A percentile compares a stretch with the other conserved stretches of the same genome.
Evolutionary conservation across 768 basidiomycete species (phyloP).

Genomic region (Mycena olivaceomarginata): DNA sequence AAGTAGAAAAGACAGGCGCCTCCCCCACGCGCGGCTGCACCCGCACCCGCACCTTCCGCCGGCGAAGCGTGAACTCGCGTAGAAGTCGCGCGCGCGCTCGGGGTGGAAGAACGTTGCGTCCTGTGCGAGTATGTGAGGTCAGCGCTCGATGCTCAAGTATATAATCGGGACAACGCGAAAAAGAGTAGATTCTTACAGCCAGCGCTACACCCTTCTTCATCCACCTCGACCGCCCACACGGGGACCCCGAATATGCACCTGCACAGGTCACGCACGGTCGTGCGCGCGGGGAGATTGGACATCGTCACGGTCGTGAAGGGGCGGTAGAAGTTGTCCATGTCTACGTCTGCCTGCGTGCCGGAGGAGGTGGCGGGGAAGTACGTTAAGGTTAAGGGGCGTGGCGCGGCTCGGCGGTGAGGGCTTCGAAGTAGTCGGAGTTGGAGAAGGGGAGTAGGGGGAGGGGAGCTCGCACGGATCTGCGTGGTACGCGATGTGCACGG

Average conservation of each 20-base stretch:
- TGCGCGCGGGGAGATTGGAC: neutral
- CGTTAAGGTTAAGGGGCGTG: neutral
- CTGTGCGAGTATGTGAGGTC: neutral
- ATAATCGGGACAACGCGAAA: no score
- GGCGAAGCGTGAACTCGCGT: neutral
- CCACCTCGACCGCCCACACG: neutral
- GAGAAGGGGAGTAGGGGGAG: no score
- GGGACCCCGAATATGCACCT: neutral
- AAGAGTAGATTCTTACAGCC: no score
- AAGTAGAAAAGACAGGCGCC: no score
- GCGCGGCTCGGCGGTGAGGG: neutral
- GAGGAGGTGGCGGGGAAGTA: neutral
- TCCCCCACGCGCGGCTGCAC: neutral
- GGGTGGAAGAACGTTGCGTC: conserved; percentile 5
- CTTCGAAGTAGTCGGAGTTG: neutral
- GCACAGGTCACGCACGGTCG: conserved; percentile 8
- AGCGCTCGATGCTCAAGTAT: no score
- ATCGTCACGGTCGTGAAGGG: conserved; percentile 2
- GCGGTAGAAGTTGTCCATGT: neutral
- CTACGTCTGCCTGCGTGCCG: no score
- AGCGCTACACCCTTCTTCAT: neutral
- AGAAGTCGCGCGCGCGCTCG: conserved; percentile 31
- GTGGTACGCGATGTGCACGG: conserved; percentile 14
- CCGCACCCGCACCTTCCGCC: neutral
- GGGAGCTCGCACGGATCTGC: conserved; percentile 14